phyloP scores from a whole-genome alignment of 176 grass and related monocot species.

The Bothriochloa decipiens region DNA sequence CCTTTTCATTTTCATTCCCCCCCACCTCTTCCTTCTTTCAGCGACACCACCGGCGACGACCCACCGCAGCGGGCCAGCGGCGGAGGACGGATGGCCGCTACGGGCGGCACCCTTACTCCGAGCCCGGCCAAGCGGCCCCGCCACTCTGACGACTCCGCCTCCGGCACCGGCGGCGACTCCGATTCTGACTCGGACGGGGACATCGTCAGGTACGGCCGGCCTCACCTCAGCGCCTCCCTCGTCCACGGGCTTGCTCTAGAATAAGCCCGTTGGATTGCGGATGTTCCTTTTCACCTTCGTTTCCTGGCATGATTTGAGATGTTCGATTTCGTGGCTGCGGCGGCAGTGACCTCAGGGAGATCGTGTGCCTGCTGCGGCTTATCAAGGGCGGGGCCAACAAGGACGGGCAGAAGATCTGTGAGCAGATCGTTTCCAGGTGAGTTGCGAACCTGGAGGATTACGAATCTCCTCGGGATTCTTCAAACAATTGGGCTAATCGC shows the following conservation, averaged over 20 bases:
- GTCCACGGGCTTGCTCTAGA: background rate
- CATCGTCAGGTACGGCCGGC: conserved; percentile 35
- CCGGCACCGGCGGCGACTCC: background rate
- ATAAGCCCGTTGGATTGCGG: background rate
- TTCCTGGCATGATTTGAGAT: background rate
- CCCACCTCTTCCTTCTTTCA: background rate
- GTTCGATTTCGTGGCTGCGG: background rate
- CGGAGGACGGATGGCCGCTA: background rate
- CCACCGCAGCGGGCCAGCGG: background rate
- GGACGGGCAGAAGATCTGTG: conserved; percentile 66
- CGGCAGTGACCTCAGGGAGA: conserved; percentile 67
- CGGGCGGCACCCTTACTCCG: background rate
- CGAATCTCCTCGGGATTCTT: background rate
- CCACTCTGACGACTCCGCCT: background rate
- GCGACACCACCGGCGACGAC: conserved; percentile 27
- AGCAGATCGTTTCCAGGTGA: conserved; percentile 62
- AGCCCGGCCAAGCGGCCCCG: conserved; percentile 1
- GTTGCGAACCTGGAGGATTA: background rate
- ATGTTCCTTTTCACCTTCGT: background rate
- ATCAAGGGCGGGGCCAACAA: conserved; percentile 66
- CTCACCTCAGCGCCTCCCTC: background rate
- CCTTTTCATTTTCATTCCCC: background rate
- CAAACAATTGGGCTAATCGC: background rate
- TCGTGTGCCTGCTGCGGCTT: conserved; percentile 55
- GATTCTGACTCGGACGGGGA: conserved; percentile 32